A percentile compares a stretch with the other conserved stretches of the same genome.
These are phyloP conservation scores for Emericellopsis cladophorae DNA, from an alignment of 2,329 filamentous ascomycete species.

Conservation along the genomic window DNA sequence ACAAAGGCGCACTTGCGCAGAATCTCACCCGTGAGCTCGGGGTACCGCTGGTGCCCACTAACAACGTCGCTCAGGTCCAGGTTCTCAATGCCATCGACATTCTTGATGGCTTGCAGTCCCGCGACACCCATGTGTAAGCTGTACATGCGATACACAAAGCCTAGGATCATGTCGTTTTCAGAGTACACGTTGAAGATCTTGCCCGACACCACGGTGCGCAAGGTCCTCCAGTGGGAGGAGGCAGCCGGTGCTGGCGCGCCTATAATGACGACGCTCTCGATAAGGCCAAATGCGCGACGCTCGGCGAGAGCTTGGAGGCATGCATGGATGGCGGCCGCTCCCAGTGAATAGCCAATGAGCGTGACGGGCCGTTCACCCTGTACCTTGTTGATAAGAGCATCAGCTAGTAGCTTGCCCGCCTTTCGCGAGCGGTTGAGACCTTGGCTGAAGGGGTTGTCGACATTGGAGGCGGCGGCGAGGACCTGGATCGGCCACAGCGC, in stretches of 20 bases:
- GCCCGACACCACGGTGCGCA: slow-evolving; percentile 69
- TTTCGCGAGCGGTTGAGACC: slow-evolving; percentile 69
- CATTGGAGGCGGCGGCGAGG: slow-evolving; percentile 50
- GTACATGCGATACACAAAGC: slow-evolving; percentile 75
- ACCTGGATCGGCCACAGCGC: slow-evolving; percentile 60
- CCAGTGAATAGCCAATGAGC: slow-evolving; percentile 70
- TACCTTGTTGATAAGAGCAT: slow-evolving; percentile 68
- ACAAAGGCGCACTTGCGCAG: slow-evolving; percentile 38
- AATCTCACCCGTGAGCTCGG: slow-evolving; percentile 36
- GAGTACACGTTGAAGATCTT: slow-evolving; percentile 82
- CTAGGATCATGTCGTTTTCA: slow-evolving; percentile 76
- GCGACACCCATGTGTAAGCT: slow-evolving; percentile 75
- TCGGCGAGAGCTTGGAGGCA: slow-evolving; percentile 68
- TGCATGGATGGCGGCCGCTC: slow-evolving; percentile 69
- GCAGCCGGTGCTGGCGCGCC: slow-evolving; percentile 68
- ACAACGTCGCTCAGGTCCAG: slow-evolving; percentile 40
- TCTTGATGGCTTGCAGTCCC: slow-evolving; percentile 61
- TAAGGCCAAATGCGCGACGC: slow-evolving; percentile 66
- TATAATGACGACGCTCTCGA: slow-evolving; percentile 75
- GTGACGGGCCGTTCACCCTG: slow-evolving; percentile 75
- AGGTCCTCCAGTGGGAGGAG: slow-evolving; percentile 58
- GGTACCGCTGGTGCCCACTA: slow-evolving; percentile 39
- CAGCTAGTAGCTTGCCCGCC: slow-evolving; percentile 66
- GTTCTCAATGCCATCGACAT: slow-evolving; percentile 52
- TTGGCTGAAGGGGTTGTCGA: slow-evolving; percentile 75